These are phyloP conservation scores for Calonectria naviculata DNA, from an alignment of 2,329 filamentous ascomycete genomes.

Conservation along the genomic window DNA sequence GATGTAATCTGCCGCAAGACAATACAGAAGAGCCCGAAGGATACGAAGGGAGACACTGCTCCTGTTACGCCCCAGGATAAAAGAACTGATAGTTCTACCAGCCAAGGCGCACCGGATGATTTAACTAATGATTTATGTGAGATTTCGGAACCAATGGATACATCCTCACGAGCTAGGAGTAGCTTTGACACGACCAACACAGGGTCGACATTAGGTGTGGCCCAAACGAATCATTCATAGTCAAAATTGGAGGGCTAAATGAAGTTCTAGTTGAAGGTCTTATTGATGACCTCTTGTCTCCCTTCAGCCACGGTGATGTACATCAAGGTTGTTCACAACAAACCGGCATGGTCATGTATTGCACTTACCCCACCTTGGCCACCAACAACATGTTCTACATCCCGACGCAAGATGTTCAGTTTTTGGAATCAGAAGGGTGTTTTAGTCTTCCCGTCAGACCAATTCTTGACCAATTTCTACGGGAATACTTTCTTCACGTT, in stretches of 20 bases:
- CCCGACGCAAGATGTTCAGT: neutral
- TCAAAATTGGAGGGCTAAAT: neutral
- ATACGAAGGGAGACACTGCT: neutral
- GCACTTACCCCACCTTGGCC: neutral
- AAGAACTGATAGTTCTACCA: too few species aligned
- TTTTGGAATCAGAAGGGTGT: neutral
- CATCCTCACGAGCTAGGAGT: neutral
- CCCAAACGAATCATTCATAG: neutral
- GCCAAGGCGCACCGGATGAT: neutral
- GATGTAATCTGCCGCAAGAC: neutral
- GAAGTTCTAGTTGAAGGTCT: neutral
- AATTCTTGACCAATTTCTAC: neutral
- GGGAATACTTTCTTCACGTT: slow-evolving; percentile 5
- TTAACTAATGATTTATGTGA: neutral
- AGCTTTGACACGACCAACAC: neutral
- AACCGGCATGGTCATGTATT: neutral
- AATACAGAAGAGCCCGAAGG: neutral
- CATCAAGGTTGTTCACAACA: neutral
- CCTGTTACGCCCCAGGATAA: neutral
- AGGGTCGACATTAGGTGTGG: neutral
- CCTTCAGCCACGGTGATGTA: neutral
- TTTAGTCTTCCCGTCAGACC: neutral
- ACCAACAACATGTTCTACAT: slow-evolving; percentile 4
- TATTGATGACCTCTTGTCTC: neutral
- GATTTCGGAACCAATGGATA: neutral